Percentiles rank a stretch among this genome's conserved stretches.
Conservation (phyloP, 2,329 filamentous ascomycete genomes). For the Trichoderma citrinoviride region DNA sequence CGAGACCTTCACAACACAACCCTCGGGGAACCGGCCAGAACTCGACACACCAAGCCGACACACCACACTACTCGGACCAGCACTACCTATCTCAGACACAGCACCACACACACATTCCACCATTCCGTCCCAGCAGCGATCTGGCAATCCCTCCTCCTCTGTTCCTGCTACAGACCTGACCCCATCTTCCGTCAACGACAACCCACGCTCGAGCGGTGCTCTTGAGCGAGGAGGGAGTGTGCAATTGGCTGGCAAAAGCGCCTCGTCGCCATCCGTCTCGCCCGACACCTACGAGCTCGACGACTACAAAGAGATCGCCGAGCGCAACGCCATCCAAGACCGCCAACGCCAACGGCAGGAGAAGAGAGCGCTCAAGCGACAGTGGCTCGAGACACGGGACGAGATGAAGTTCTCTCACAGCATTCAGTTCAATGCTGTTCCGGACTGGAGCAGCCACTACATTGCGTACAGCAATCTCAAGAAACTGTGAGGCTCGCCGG, state of each 20-base stretch:
- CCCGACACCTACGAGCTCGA: conserved; percentile 42
- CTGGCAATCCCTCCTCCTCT: conserved; percentile 44
- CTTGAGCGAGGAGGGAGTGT: conserved; percentile 40
- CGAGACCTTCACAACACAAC: conserved; percentile 1
- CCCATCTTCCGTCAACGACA: conserved; percentile 25
- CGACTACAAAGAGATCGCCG: conserved; percentile 38
- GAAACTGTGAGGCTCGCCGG: conserved; percentile 71
- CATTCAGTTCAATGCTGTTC: conserved; percentile 98
- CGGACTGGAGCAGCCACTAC: conserved; percentile 98
- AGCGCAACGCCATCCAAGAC: conserved; percentile 32
- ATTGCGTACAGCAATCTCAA: conserved; percentile 98
- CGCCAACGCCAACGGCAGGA: conserved; percentile 36
- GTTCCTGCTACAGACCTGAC: conserved; percentile 33
- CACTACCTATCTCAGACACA: no score
- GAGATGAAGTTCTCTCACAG: conserved; percentile 99
- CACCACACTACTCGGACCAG: background rate
- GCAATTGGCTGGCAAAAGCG: background rate
- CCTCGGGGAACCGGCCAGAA: background rate
- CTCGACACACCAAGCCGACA: background rate
- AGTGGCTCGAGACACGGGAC: conserved; percentile 68
- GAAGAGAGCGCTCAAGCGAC: conserved; percentile 62
- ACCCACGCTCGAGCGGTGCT: conserved; percentile 28
- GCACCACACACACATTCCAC: conserved; percentile 27
- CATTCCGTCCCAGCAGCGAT: conserved; percentile 34
- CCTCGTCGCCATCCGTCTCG: background rate